Base-by-base conservation (phyloP, 2,329 filamentous ascomycete genomes). In the Arthrobotrys entomopaga region DNA sequence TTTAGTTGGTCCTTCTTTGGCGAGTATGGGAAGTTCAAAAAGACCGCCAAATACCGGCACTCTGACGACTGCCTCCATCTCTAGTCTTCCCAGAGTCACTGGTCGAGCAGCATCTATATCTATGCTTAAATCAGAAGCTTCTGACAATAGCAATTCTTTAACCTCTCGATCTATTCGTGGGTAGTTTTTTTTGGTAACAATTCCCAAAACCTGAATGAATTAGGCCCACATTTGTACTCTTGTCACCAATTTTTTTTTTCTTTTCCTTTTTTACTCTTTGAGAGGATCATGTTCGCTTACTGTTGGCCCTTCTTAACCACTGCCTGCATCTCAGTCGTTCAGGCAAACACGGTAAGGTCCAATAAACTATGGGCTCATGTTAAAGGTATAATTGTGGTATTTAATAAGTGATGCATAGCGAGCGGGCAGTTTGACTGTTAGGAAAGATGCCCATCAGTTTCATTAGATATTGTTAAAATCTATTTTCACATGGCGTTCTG, bases 81-180 rank as follows among this genome's bases (percentile, higher is more conserved):
- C 70, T 13, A 43, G 29, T 16, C 63, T 74, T 8, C 70, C 70
- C 8, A 63, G 70, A 4, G 63, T 65, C 19, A 56, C 63, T 10
- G 70, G 70, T 42, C 70, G 70, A 11, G 64, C 70, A n/a, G 63
- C 70, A 22, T 74, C 70, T 1, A 74, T 74, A n/a, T 74, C 70
- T n/a, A 26, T 67, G 56, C 49, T 64, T 1, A 66, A 66, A 48
- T 22, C 70, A 43, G 70, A 74, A 43, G 19, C 63, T 5, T 43
- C 63, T 2, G 70, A 74, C 8, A 67, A 26, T n/a, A 43, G 48
- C n/a, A 64, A 34, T 15, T 11, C 57, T 10, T 43, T 74, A 24
- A 22, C 70, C 26, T 54, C 63, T 22, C 42, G 70, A 34, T 64
- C 63, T 20, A 61, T 74, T 4, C 60, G 63, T n/a, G 43, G 59